Base-by-base conservation (phyloP, 495 filamentous ascomycete genomes). In the Podospora sp. region DNA sequence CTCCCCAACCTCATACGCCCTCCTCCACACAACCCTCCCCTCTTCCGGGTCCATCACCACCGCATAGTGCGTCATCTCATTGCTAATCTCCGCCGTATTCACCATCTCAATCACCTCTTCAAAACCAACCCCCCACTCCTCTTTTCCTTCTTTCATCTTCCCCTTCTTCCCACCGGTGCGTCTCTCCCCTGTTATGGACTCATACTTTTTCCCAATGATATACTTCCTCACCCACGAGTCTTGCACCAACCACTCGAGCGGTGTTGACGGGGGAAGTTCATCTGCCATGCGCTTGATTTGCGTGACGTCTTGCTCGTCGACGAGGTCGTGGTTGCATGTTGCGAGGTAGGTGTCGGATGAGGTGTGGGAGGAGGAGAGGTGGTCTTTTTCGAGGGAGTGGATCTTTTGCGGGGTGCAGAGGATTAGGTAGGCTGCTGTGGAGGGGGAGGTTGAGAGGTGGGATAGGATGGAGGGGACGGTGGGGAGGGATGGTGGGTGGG, bases 371-470 rank as follows among this genome's bases (percentile, higher is more conserved):
- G 56, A 85, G 0, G 76, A 78, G 6, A 65, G 46, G 65, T 82
- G 74, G 69, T 90, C 88, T 71, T 89, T 90, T 65, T 90, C 88
- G 56, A 90, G 74, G 0, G 84, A 75, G 22, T 79, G 69, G 11
- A 80, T 81, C 14, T 64, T 64, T 0, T 63, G 33, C 0, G 86
- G 86, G 56, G 85, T 81, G 65, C 82, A 81, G 65, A 89, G 79
- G 61, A 84, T 83, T 0, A 90, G 70, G 72, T 90, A 91, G 29
- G 84, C 85, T 1, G 86, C 84, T 58, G 87, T 85, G 3, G 83
- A 82, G 0, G 75, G 75, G 5, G 76, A 72, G 0, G 29, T 11
- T 8, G 80, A 75, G 4, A 88, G 69, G 14, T 60, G 65, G 0
- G 64, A 60, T 0, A 73, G 63, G 11, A 87, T 76, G 3, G 26